Percentiles rank a stretch among this genome's conserved stretches.
Evolutionary conservation across 495 filamentous ascomycete genomes (phyloP).

Genomic region (Penicillium angulare): DNA sequence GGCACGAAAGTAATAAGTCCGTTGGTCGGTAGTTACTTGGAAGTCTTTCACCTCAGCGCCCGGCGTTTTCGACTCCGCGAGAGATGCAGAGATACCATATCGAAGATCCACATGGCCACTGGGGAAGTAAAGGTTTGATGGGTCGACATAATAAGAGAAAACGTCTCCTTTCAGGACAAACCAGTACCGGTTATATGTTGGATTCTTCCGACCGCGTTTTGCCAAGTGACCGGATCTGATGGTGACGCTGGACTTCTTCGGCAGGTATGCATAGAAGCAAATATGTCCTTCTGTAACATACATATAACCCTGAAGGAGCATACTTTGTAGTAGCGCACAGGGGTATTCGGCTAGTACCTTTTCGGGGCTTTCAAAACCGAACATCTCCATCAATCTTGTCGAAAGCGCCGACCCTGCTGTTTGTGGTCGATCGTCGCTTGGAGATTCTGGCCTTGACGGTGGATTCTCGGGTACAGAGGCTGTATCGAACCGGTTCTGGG

Average conservation of each 20-base stretch:
- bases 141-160: conserved; percentile 84
- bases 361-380: conserved; percentile 78
- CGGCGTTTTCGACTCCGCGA: conserved; percentile 68
- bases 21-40: conserved; percentile 75
- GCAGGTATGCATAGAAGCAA: conserved; percentile 95
- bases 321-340: conserved; percentile 90
- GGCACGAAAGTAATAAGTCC: conserved; percentile 83
- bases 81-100: conserved; percentile 82
- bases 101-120: conserved; percentile 88
- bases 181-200: conserved; percentile 92
- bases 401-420: conserved; percentile 51
- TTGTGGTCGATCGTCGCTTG: conserved; percentile 22
- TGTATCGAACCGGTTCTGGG: conserved; percentile 62
- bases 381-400: conserved; percentile 79
- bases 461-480: conserved; percentile 19
- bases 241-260: conserved; percentile 78
- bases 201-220: conserved; percentile 88
- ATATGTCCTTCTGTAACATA: conserved; percentile 93
- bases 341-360: conserved; percentile 90
- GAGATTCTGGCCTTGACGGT: conserved; percentile 16
- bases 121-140: conserved; percentile 87
- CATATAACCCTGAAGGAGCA: conserved; percentile 92
- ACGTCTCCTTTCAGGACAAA: conserved; percentile 95
- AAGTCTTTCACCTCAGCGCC: conserved; percentile 68
- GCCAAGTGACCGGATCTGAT: conserved; percentile 85